Evolutionary conservation across 2,329 filamentous ascomycete genomes (phyloP).

Genomic region (Nothophaeocryptopus gaeumannii): DNA sequence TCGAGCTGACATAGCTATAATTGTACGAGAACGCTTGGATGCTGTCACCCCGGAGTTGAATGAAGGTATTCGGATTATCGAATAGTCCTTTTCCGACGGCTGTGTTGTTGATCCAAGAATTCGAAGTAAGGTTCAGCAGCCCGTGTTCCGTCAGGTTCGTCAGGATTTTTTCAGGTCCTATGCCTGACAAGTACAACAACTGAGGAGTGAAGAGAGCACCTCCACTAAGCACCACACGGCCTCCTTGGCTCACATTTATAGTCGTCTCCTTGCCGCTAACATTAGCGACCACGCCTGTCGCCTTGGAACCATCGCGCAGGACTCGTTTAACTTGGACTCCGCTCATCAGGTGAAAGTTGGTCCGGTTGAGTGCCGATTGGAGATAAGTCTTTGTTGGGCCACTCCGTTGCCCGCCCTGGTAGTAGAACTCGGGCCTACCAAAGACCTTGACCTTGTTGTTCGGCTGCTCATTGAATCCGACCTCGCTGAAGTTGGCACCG

Average conservation of each 20-base stretch:
- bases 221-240: constrained; percentile 47
- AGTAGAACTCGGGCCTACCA: constrained; percentile 34
- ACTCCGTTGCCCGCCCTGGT: constrained; percentile 45
- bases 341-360: constrained; percentile 57
- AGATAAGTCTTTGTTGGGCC: constrained; percentile 53
- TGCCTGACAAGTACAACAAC: constrained; percentile 63
- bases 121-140: constrained; percentile 35
- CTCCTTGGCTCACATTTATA: constrained; percentile 60
- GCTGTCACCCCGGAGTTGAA: constrained; percentile 52
- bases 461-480: constrained; percentile 47
- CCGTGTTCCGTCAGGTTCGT: constrained; percentile 37
- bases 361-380: constrained; percentile 48
- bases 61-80: constrained; percentile 48
- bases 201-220: constrained; percentile 64
- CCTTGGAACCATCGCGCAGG: constrained; percentile 56
- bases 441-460: constrained; percentile 55
- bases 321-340: constrained; percentile 47
- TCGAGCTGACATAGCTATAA: constrained; percentile 44
- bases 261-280: constrained; percentile 64
- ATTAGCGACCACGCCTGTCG: constrained; percentile 51
- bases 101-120: constrained; percentile 51
- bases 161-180: constrained; percentile 57
- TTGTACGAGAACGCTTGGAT: constrained; percentile 50
- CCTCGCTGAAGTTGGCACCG: constrained; percentile 47
- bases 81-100: constrained; percentile 52